Evolutionary conservation across 1,139 yeast genomes (phyloP).

Genomic region (Yamadazyma oceani): DNA sequence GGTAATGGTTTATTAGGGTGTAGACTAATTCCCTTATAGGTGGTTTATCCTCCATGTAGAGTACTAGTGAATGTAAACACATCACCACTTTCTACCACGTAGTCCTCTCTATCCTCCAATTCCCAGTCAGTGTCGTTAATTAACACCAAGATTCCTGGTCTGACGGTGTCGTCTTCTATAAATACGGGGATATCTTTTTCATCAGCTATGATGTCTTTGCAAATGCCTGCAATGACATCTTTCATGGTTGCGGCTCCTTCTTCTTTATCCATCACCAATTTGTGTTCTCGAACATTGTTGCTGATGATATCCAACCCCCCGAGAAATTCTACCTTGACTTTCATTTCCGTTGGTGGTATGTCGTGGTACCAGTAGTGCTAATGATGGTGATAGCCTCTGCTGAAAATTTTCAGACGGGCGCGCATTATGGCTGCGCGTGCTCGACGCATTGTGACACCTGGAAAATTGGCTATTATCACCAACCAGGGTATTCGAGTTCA

Average conservation of each 20-base stretch:
- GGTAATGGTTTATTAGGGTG: constrained; percentile 80
- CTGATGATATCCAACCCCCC: constrained; percentile 77
- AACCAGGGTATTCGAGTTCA: not conserved
- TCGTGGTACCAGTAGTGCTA: not conserved
- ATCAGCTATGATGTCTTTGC: constrained; percentile 55
- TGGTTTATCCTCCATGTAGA: constrained; percentile 79
- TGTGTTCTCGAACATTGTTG: constrained; percentile 49
- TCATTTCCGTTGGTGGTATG: constrained; percentile 16
- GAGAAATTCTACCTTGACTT: constrained; percentile 45
- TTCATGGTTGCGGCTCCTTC: constrained; percentile 52
- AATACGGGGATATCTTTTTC: constrained; percentile 71
- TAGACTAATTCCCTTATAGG: constrained; percentile 50
- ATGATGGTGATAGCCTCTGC: no score
- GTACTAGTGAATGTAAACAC: constrained; percentile 87
- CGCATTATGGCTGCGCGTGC: no score
- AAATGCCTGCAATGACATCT: constrained; percentile 58
- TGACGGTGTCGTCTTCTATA: constrained; percentile 73
- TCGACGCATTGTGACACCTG: no score
- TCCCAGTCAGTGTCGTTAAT: constrained; percentile 98
- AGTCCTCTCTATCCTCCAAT: constrained; percentile 83
- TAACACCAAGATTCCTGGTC: constrained; percentile 90
- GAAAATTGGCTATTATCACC: no score
- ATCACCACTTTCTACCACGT: constrained; percentile 73
- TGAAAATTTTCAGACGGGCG: no score
- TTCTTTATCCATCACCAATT: constrained; percentile 37